Evolutionary conservation across 257 asterid species (phyloP), one percentile per base, ranked within the genome.

Genomic region (Eustoma russellianum): DNA sequence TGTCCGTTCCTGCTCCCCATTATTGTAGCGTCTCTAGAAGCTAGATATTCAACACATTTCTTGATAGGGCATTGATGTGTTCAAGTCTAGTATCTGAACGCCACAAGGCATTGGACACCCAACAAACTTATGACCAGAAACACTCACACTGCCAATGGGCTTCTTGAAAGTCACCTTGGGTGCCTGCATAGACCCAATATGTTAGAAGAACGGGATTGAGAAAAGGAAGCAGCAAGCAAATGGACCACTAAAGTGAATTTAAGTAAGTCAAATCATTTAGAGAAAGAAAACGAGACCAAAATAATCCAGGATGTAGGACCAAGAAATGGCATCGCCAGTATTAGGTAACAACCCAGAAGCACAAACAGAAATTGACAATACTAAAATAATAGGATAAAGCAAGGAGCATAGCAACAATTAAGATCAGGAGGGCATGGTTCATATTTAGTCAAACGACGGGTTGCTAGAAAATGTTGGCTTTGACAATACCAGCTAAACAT

Each of bases 101-200:
- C 95, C 95, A 57, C 95, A 86, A 19, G 95, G 95, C 94, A 86
- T 86, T 58, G 95, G 95, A 65, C 94, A 86, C 46, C 95, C 95
- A 56, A 86, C 94, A 55, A 86, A 83, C 76, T 86, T 86, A 76
- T 86, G 95, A n/a, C 93, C 95, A 9, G 95, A 86, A 16, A 83
- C 93, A 13, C 91, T 86, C 47, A 83, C 91, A 52, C 95, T 86
- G 51, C 95, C 95, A 19, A 86, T 86, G 14, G 94, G 95, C 69
- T 86, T 86, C 74, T 78, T 86, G 84, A 86, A 86, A 48, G 79
- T 54, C 12, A 86, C 90, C 60, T 80, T 78, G 12, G 43, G 43
- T 8, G 43, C 43, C 43, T 38, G 43, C 43, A 38, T 28, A 56
- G 15, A 11, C 10, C 41, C 18, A 40, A 17, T 18, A n/a, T 40